phyloP scores from a whole-genome alignment of 495 filamentous ascomycete species.

The Aspergillus egyptiacus region DNA sequence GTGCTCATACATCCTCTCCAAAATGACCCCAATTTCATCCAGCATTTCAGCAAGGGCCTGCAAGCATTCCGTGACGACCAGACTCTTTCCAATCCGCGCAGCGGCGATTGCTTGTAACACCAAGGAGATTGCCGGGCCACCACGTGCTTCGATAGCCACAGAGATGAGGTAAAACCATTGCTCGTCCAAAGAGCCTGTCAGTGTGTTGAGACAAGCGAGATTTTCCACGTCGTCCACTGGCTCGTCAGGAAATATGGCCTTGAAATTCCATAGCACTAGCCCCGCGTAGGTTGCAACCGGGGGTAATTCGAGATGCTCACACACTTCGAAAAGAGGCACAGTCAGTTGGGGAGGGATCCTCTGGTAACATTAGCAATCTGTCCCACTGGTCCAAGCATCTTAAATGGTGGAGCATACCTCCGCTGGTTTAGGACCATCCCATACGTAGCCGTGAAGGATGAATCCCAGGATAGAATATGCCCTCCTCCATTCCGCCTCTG shows the following conservation, averaged over 20 bases:
- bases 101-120: conserved; percentile 85
- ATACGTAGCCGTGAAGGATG: conserved; percentile 89
- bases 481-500: conserved; percentile 84
- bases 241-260: conserved; percentile 75
- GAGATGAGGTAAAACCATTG: conserved; percentile 87
- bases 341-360: conserved; percentile 79
- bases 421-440: conserved; percentile 78
- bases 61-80: conserved; percentile 67
- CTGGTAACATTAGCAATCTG: conserved; percentile 36
- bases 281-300: conserved; percentile 94
- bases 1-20: conserved; percentile 83
- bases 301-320: conserved; percentile 75
- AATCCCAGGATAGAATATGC: conserved; percentile 85
- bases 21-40: conserved; percentile 68
- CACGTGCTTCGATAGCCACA: conserved; percentile 90
- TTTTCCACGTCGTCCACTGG: conserved; percentile 77
- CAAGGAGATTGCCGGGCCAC: conserved; percentile 77
- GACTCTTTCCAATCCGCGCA: conserved; percentile 62
- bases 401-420: conserved; percentile 49
- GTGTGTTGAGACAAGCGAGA: conserved; percentile 75
- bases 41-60: conserved; percentile 75
- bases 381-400: not conserved
- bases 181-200: conserved; percentile 94
- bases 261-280: conserved; percentile 93
- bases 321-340: conserved; percentile 73